Evolutionary conservation across 495 filamentous ascomycete genomes (phyloP).

Genomic region (Thermothielavioides terrestris): DNA sequence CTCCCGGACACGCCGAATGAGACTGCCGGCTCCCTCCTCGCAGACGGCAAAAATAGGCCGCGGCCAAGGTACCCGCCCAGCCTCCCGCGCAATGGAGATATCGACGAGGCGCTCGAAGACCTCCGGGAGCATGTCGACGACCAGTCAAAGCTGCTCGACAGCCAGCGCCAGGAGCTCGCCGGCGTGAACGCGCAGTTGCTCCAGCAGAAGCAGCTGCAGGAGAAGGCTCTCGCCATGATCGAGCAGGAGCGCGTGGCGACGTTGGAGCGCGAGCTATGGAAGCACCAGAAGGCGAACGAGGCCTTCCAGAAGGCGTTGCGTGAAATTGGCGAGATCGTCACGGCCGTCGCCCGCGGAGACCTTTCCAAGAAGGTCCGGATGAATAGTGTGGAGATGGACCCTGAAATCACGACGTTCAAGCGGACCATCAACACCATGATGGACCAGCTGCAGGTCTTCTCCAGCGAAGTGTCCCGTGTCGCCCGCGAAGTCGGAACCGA

Average conservation of each 20-base stretch:
- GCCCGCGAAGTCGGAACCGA: slow-evolving; percentile 97
- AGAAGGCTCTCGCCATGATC: slow-evolving; percentile 48
- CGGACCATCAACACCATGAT: slow-evolving; percentile 98
- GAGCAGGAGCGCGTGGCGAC: slow-evolving; percentile 47
- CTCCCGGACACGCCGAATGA: slow-evolving; percentile 59
- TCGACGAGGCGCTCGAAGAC: slow-evolving; percentile 61
- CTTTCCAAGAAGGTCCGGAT: slow-evolving; percentile 97
- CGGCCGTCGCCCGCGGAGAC: slow-evolving; percentile 90
- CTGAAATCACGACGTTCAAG: slow-evolving; percentile 99
- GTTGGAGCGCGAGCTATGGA: slow-evolving; percentile 85
- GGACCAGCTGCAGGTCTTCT: slow-evolving; percentile 95
- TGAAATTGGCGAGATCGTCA: slow-evolving; percentile 96
- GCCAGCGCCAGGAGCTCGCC: slow-evolving; percentile 60
- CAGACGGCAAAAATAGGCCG: slow-evolving; percentile 28
- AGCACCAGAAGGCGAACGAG: slow-evolving; percentile 95
- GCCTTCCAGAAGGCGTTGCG: slow-evolving; percentile 95
- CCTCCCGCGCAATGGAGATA: slow-evolving; percentile 32
- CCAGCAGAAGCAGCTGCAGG: slow-evolving; percentile 57
- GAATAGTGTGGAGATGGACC: slow-evolving; percentile 94
- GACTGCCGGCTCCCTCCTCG: slow-evolving; percentile 44
- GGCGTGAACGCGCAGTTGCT: slow-evolving; percentile 59
- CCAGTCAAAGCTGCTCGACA: slow-evolving; percentile 68
- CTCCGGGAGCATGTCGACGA: slow-evolving; percentile 69
- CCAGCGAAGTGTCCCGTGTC: slow-evolving; percentile 91
- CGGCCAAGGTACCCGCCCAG: slow-evolving; percentile 18